A percentile compares a stretch with the other conserved stretches of the same genome.
phyloP scores from a whole-genome alignment of 805 yeast genomes.

The Myxozyma neglecta region DNA sequence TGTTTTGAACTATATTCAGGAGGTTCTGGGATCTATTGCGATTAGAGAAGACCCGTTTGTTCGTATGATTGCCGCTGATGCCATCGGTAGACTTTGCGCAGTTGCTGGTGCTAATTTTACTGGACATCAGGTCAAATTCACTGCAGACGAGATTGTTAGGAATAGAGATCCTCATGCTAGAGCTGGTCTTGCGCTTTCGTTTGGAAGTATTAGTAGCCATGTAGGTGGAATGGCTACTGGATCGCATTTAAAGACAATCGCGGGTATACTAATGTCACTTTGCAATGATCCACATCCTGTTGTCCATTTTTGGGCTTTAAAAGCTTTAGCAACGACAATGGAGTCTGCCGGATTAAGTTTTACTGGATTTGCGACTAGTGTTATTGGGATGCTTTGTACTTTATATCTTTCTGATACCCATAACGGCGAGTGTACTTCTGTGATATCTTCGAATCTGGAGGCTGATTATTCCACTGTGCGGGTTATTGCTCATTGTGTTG shows the following conservation, averaged over 20 bases:
- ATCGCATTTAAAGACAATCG: constrained; percentile 48
- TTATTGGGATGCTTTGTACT: constrained; percentile 46
- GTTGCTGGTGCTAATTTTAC: constrained; percentile 36
- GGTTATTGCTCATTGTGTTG: constrained; percentile 47
- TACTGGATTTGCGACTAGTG: constrained; percentile 45
- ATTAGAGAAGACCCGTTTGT: constrained; percentile 42
- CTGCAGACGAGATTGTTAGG: constrained; percentile 66
- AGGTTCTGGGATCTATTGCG: constrained; percentile 45
- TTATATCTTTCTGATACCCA: constrained; percentile 51
- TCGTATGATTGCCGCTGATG: constrained; percentile 53
- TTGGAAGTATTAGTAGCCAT: constrained; percentile 50
- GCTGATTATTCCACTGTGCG: constrained; percentile 48
- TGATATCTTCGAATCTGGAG: constrained; percentile 53
- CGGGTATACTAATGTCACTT: constrained; percentile 60
- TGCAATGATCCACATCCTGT: constrained; percentile 80
- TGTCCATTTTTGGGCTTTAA: constrained; percentile 72
- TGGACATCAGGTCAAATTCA: constrained; percentile 43
- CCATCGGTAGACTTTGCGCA: constrained; percentile 54
- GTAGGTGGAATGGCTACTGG: constrained; percentile 43
- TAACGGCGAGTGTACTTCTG: constrained; percentile 48
- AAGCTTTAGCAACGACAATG: constrained; percentile 56
- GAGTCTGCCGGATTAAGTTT: constrained; percentile 55
- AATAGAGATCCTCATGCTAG: constrained; percentile 64
- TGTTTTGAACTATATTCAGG: constrained; percentile 51
- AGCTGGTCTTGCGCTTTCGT: constrained; percentile 53